Evolutionary conservation across 2,329 filamentous ascomycete species (phyloP).

Genomic region (Intubia oerlemansii): DNA sequence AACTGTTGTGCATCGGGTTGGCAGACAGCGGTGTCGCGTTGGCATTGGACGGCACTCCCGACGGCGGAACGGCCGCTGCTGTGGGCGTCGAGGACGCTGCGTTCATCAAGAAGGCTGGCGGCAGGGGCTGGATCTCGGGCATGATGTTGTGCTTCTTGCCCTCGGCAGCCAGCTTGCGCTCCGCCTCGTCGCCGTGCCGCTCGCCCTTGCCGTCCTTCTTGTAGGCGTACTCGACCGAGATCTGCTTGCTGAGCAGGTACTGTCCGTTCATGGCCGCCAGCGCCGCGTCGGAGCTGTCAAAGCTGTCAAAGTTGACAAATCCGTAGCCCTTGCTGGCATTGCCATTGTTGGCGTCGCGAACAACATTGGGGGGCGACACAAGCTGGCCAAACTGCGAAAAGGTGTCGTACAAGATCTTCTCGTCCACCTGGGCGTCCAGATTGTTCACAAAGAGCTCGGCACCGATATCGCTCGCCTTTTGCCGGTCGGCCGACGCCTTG

Average conservation of each 20-base stretch:
- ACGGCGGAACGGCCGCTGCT: no score
- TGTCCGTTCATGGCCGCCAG: constrained; percentile 87
- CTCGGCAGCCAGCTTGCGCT: constrained; percentile 75
- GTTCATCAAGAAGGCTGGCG: constrained; percentile 46
- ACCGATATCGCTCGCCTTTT: constrained; percentile 80
- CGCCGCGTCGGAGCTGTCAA: constrained; percentile 82
- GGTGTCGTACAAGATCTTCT: constrained; percentile 85
- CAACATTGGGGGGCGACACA: constrained; percentile 70
- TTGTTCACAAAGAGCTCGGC: constrained; percentile 96
- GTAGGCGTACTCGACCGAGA: constrained; percentile 94
- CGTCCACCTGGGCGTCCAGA: constrained; percentile 81
- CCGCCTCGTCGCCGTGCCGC: constrained; percentile 82
- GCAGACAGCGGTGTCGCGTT: constrained; percentile 1
- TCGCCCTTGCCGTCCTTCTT: constrained; percentile 98
- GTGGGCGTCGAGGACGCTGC: no score
- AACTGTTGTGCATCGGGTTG: constrained; percentile 6
- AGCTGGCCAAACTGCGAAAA: constrained; percentile 84
- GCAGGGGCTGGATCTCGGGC: constrained; percentile 55
- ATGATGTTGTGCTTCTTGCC: constrained; percentile 88
- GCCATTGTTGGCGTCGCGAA: constrained; percentile 58
- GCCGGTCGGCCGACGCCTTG: constrained; percentile 80
- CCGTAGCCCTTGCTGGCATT: constrained; percentile 88
- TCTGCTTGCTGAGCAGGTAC: constrained; percentile 91
- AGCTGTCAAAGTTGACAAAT: constrained; percentile 82
- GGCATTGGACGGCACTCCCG: no score